These are phyloP conservation scores for Diutina scorzettiae DNA, from an alignment of 1,139 yeast genomes.

Conservation along the genomic window DNA sequence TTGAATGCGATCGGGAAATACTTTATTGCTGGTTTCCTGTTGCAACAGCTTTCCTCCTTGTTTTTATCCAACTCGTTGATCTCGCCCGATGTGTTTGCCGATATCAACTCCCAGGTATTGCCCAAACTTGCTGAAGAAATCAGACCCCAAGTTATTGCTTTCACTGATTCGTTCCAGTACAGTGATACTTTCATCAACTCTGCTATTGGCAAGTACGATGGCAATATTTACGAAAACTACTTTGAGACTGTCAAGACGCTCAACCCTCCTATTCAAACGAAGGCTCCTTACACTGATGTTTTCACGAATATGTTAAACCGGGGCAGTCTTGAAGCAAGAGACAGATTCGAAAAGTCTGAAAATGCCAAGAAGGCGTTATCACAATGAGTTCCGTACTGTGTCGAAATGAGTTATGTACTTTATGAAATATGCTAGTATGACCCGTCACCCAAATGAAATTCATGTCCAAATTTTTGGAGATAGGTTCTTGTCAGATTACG, in stretches of 20 bases:
- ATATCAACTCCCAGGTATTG: constrained; percentile 20
- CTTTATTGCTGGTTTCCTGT: constrained; percentile 17
- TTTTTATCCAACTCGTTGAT: constrained; percentile 28
- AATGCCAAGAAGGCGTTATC: constrained; percentile 27
- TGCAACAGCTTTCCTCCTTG: constrained; percentile 27
- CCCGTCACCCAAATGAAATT: neutral
- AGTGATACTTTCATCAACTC: constrained; percentile 80
- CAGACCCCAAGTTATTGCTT: constrained; percentile 65
- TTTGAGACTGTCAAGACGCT: constrained; percentile 37
- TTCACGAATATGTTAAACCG: constrained; percentile 45
- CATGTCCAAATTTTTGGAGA: neutral
- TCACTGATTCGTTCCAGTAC: constrained; percentile 83
- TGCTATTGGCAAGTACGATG: constrained; percentile 74
- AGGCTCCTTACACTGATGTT: constrained; percentile 45
- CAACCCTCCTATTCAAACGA: constrained; percentile 42
- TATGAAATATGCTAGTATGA: neutral
- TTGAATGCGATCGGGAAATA: constrained; percentile 15
- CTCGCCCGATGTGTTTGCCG: constrained; percentile 23
- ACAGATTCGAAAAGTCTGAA: constrained; percentile 33
- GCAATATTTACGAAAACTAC: constrained; percentile 78
- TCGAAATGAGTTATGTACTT: too few species aligned
- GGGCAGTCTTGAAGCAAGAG: constrained; percentile 33
- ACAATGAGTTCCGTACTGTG: constrained; percentile 5
- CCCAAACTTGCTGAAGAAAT: constrained; percentile 29
- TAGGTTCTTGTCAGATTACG: neutral